These are phyloP conservation scores for Tuctoria greenei DNA, from an alignment of 176 grass and related monocot species.

Conservation along the genomic window DNA sequence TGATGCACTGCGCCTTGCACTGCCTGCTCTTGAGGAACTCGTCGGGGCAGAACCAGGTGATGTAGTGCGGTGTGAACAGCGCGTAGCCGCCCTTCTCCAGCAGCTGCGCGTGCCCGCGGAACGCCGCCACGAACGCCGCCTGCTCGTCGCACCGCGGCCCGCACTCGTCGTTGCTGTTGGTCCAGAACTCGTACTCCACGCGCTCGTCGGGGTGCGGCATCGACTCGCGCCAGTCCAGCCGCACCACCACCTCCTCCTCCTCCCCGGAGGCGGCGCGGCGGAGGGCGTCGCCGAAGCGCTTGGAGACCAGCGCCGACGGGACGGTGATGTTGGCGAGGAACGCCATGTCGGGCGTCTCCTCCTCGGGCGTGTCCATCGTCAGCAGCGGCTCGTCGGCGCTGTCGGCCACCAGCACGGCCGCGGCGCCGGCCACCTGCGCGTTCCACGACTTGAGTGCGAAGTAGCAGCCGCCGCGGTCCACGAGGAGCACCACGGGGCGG, in stretches of 20 bases:
- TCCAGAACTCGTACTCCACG: slow-evolving; percentile 96
- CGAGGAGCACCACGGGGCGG: slow-evolving; percentile 71
- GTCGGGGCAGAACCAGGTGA: slow-evolving; percentile 84
- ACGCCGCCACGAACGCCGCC: slow-evolving; percentile 60
- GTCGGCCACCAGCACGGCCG: slow-evolving; percentile 81
- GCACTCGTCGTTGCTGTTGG: slow-evolving; percentile 97
- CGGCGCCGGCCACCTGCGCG: slow-evolving; percentile 74
- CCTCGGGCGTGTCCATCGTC: slow-evolving; percentile 81
- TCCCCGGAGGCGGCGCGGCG: slow-evolving; percentile 30
- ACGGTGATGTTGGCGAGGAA: slow-evolving; percentile 73
- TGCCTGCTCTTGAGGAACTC: slow-evolving; percentile 52
- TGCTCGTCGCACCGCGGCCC: slow-evolving; percentile 79
- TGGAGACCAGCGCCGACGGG: slow-evolving; percentile 65
- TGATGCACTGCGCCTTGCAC: slow-evolving; percentile 85
- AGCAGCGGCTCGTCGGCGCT: slow-evolving; percentile 69
- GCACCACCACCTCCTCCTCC: slow-evolving; percentile 57
- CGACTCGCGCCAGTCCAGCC: slow-evolving; percentile 84
- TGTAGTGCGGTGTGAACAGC: slow-evolving; percentile 85
- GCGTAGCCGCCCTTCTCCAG: slow-evolving; percentile 68
- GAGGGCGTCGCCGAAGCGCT: slow-evolving; percentile 50
- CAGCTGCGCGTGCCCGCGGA: slow-evolving; percentile 76
- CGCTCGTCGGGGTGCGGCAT: slow-evolving; percentile 91
- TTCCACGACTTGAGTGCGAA: slow-evolving; percentile 96
- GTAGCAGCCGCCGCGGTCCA: slow-evolving; percentile 95
- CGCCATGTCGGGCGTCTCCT: slow-evolving; percentile 51